Conservation (phyloP, 2,329 filamentous ascomycete genomes). For the Fusarium sp. region DNA sequence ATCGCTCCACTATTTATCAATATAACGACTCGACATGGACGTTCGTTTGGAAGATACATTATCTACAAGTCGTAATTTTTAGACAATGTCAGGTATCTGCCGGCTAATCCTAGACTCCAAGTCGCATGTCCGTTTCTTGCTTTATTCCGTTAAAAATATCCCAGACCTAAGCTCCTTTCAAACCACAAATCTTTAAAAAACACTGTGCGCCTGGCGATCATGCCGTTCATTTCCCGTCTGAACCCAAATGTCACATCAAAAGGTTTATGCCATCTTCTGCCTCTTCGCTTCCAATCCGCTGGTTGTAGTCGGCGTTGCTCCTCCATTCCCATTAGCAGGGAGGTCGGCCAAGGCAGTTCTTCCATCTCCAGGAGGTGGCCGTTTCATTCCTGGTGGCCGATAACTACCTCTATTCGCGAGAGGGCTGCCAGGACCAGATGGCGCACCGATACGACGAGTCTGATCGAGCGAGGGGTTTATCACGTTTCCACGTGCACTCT, state of each 20-base stretch:
- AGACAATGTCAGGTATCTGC: conserved; percentile 1
- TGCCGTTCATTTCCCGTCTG: conserved; percentile 6
- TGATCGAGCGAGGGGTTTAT: conserved; percentile 66
- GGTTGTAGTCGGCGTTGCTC: conserved; percentile 30
- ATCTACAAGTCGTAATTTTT: conserved; percentile 8
- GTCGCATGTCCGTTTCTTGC: conserved; percentile 10
- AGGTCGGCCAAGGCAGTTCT: conserved; percentile 64
- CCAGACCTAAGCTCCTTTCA: conserved; percentile 37
- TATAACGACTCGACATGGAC: not conserved
- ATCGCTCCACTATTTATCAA: not conserved
- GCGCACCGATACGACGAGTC: conserved; percentile 68
- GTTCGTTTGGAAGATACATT: not conserved
- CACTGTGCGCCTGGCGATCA: conserved; percentile 32
- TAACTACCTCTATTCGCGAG: conserved; percentile 69
- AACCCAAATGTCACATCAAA: not conserved
- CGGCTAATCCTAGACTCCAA: conserved; percentile 6
- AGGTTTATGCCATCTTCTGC: conserved; percentile 57
- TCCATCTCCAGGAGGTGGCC: conserved; percentile 53
- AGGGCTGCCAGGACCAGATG: conserved; percentile 64
- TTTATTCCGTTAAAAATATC: conserved; percentile 21
- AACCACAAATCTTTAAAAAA: conserved; percentile 13
- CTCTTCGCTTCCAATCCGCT: conserved; percentile 61
- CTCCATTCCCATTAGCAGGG: conserved; percentile 55
- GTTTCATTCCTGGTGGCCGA: conserved; percentile 69
- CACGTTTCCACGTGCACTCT: conserved; percentile 53